These are phyloP conservation scores for Ramaria sp. DNA, from an alignment of 768 basidiomycete genomes.

Conservation along the genomic window DNA sequence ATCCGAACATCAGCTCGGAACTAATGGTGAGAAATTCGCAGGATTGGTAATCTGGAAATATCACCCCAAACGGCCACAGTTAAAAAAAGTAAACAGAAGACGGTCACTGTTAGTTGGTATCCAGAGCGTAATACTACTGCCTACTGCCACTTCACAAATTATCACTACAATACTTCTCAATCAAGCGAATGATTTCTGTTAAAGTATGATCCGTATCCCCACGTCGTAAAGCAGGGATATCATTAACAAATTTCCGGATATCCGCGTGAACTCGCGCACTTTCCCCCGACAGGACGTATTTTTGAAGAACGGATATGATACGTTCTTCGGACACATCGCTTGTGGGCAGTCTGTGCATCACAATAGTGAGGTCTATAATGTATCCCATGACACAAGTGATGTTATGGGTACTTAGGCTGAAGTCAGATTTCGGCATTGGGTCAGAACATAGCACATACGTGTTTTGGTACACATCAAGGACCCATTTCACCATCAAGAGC, in stretches of 20 bases:
- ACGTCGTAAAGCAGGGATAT: neutral
- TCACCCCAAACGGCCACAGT: no score
- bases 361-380: conserved; percentile 3
- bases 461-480: neutral
- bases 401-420: conserved; percentile 2
- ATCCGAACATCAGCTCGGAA: no score
- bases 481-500: neutral
- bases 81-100: no score
- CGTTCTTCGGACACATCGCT: neutral
- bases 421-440: neutral
- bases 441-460: neutral
- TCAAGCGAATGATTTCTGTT: neutral
- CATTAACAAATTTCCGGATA: neutral
- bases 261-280: neutral
- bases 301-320: neutral
- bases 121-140: no score
- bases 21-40: no score
- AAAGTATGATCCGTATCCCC: neutral
- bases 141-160: no score
- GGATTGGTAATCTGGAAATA: no score
- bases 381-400: conserved; percentile 4
- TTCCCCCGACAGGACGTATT: neutral
- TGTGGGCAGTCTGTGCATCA: neutral
- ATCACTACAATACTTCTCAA: neutral
- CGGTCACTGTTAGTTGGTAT: no score